These are phyloP conservation scores for Mycena olivaceomarginata DNA, from an alignment of 768 basidiomycete genomes.

Conservation along the genomic window DNA sequence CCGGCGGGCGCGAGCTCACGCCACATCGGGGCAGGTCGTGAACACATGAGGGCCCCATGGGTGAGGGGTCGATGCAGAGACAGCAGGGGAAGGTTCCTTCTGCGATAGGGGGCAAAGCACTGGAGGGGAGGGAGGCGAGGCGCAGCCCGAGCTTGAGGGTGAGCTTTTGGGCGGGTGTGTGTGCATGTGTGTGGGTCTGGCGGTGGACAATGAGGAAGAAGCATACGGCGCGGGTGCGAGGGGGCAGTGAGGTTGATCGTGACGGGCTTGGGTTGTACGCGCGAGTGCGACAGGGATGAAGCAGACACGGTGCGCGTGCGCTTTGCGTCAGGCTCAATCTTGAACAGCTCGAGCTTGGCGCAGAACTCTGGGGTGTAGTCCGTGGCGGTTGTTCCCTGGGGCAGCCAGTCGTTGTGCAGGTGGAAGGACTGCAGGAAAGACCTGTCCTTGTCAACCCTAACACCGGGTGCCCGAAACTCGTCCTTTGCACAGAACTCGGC, in stretches of 20 bases:
- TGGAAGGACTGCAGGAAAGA: constrained; percentile 84
- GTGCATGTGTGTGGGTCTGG: constrained; percentile 33
- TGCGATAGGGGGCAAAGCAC: no score
- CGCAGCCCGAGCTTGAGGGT: constrained; percentile 82
- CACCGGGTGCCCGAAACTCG: no score
- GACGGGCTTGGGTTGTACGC: neutral
- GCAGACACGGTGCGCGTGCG: constrained; percentile 21
- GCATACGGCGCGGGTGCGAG: neutral
- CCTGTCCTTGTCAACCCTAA: constrained; percentile 64
- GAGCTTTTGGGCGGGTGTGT: constrained; percentile 67
- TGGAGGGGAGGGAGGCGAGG: constrained; percentile 62
- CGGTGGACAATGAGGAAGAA: constrained; percentile 17
- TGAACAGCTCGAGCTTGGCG: constrained; percentile 79
- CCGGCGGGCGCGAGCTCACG: constrained; percentile 70
- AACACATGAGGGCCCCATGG: constrained; percentile 78
- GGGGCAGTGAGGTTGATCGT: neutral
- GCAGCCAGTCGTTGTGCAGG: constrained; percentile 87
- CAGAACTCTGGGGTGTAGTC: constrained; percentile 96
- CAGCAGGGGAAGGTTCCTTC: constrained; percentile 78
- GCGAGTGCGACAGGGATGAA: neutral
- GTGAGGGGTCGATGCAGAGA: constrained; percentile 74
- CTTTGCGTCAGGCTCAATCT: constrained; percentile 31
- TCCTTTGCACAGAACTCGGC: no score
- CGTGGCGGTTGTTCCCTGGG: constrained; percentile 77
- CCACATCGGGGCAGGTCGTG: constrained; percentile 78